Percentiles rank a stretch among this genome's conserved stretches.
Conservation (phyloP, 495 filamentous ascomycete genomes). For the Aspergillus olivimuriae region DNA sequence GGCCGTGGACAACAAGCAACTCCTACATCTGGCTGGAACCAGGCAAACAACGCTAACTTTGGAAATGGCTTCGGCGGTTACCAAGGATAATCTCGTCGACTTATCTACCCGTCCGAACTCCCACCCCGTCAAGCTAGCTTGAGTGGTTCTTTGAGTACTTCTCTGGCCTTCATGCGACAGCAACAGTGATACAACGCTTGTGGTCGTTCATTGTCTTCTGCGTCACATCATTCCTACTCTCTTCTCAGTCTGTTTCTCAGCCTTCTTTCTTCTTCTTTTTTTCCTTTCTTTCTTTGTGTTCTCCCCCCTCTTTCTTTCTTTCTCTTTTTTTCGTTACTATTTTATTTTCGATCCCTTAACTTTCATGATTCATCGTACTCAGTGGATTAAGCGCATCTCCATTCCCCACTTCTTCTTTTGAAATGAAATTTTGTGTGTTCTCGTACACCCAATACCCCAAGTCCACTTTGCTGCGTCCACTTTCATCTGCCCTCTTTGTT, state of each 20-base stretch:
- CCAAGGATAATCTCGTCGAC: no score
- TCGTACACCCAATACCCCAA: slow-evolving; percentile 44
- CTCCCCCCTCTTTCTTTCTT: slow-evolving; percentile 6
- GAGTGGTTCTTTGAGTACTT: slow-evolving; percentile 1
- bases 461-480: slow-evolving; percentile 37
- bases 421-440: slow-evolving; percentile 44
- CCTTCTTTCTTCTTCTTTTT: slow-evolving; percentile 8
- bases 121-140: slow-evolving; percentile 7
- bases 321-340: slow-evolving; percentile 7
- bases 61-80: slow-evolving; percentile 50
- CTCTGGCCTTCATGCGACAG: slow-evolving; percentile 4
- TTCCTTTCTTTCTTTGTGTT: slow-evolving; percentile 1
- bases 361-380: slow-evolving; percentile 23
- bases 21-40: slow-evolving; percentile 68
- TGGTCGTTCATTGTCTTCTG: slow-evolving; percentile 9
- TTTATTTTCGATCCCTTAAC: slow-evolving; percentile 10
- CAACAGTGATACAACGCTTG: slow-evolving; percentile 11
- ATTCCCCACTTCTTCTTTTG: slow-evolving; percentile 37
- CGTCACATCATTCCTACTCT: slow-evolving; percentile 4
- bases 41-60: slow-evolving; percentile 45
- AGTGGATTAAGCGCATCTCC: slow-evolving; percentile 39
- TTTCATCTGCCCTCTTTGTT: slow-evolving; percentile 26
- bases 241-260: slow-evolving; percentile 8
- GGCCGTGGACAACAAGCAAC: slow-evolving; percentile 75
- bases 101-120: slow-evolving; percentile 19